Evolutionary conservation across 2,329 filamentous ascomycete genomes (phyloP).

Genomic region (Diaporthe amygdali): DNA sequence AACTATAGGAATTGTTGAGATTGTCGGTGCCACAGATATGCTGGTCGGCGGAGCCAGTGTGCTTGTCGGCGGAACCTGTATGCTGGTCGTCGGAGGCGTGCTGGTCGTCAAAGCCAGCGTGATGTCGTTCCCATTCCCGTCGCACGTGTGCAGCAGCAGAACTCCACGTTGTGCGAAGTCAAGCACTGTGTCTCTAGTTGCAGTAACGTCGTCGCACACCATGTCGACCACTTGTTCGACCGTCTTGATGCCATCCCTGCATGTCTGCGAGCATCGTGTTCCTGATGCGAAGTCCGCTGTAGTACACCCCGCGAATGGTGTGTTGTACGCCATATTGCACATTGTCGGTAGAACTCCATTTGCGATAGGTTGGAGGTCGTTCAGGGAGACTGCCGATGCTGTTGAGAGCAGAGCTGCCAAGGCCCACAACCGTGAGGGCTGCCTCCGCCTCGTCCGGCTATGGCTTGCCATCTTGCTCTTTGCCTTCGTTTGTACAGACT

Average conservation of each 20-base stretch:
- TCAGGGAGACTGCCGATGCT: constrained; percentile 39
- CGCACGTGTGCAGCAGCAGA: constrained; percentile 11
- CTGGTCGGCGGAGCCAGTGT: neutral
- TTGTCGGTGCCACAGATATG: neutral
- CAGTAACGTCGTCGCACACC: constrained; percentile 76
- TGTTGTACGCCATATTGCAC: constrained; percentile 49
- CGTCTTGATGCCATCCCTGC: constrained; percentile 67
- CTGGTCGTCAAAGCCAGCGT: constrained; percentile 17
- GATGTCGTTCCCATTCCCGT: constrained; percentile 9
- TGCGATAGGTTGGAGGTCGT: constrained; percentile 47
- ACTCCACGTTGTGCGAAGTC: constrained; percentile 28
- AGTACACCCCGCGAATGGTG: constrained; percentile 43
- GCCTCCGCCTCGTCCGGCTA: constrained; percentile 16
- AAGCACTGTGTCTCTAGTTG: constrained; percentile 44
- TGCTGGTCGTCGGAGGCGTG: neutral
- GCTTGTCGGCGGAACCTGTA: neutral
- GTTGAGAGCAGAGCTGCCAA: constrained; percentile 31
- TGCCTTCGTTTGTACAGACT: neutral
- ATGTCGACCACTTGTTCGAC: constrained; percentile 74
- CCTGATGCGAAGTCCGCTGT: constrained; percentile 40
- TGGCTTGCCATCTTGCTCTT: constrained; percentile 9
- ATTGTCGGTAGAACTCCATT: constrained; percentile 39
- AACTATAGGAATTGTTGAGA: neutral
- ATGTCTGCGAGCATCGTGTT: constrained; percentile 43
- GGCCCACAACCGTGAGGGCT: constrained; percentile 14